phyloP scores from a whole-genome alignment of 2,329 filamentous ascomycete genomes.

The Botrytis porri region DNA sequence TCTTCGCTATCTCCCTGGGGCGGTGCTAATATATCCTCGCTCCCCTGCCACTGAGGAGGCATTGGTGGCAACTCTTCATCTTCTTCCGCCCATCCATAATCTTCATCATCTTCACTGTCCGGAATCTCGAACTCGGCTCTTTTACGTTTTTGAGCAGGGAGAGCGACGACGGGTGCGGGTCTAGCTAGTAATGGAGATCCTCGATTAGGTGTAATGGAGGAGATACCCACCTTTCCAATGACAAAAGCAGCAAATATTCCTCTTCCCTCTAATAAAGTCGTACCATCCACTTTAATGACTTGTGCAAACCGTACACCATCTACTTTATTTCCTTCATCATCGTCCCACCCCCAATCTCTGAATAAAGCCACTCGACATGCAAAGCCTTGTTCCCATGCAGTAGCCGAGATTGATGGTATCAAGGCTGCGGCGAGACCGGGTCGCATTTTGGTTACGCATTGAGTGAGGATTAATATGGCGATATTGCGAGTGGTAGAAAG shows the following conservation, averaged over 20 bases:
- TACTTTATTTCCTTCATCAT: slow-evolving; percentile 44
- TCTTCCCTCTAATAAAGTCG: slow-evolving; percentile 31
- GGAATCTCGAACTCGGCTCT: slow-evolving; percentile 59
- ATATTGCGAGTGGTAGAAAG: slow-evolving; percentile 71
- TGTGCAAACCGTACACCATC: slow-evolving; percentile 59
- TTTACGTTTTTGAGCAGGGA: slow-evolving; percentile 58
- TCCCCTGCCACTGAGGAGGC: slow-evolving; percentile 67
- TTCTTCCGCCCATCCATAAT: slow-evolving; percentile 70
- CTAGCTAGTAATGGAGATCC: background rate
- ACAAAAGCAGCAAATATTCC: slow-evolving; percentile 30
- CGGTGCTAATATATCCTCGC: slow-evolving; percentile 57
- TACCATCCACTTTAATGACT: slow-evolving; percentile 62
- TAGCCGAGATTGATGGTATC: slow-evolving; percentile 69
- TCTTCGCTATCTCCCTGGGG: slow-evolving; percentile 29
- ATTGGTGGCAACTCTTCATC: slow-evolving; percentile 56
- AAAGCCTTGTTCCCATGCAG: slow-evolving; percentile 77
- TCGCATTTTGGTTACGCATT: slow-evolving; percentile 79
- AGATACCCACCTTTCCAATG: slow-evolving; percentile 31
- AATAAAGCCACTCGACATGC: slow-evolving; percentile 74
- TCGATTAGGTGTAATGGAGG: slow-evolving; percentile 13
- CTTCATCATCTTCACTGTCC: slow-evolving; percentile 62
- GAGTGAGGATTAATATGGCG: slow-evolving; percentile 72
- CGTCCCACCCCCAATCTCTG: slow-evolving; percentile 65
- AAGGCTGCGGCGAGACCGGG: slow-evolving; percentile 64
- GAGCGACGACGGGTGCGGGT: slow-evolving; percentile 14